A percentile compares a stretch with the other conserved stretches of the same genome.
These are phyloP conservation scores for Alliaria petiolata DNA, from an alignment of 345 rosid genomes.

Conservation along the genomic window DNA sequence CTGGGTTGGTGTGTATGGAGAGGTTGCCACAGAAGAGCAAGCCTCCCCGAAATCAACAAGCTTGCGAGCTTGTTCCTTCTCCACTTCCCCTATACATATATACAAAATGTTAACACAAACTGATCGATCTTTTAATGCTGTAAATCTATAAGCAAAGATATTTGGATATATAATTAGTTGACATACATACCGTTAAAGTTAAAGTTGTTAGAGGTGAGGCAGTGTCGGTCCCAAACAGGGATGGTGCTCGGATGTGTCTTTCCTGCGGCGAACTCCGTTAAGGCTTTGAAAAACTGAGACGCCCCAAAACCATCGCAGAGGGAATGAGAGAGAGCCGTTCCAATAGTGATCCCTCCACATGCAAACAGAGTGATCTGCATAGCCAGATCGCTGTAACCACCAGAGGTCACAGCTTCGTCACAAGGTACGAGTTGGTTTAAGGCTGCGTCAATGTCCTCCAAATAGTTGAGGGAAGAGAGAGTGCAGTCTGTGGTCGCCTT, in stretches of 20 bases:
- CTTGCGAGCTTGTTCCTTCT: constrained; percentile 11
- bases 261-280: constrained; percentile 43
- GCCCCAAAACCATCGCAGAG: constrained; percentile 62
- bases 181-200: not conserved
- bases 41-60: constrained; percentile 19
- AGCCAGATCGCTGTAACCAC: constrained; percentile 18
- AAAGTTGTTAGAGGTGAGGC: constrained; percentile 24
- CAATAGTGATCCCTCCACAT: constrained; percentile 59
- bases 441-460: constrained; percentile 41
- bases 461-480: constrained; percentile 41
- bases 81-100: constrained; percentile 6
- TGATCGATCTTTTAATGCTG: not conserved
- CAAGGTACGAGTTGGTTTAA: constrained; percentile 31
- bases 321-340: constrained; percentile 54
- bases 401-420: constrained; percentile 15
- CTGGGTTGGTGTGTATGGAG: constrained; percentile 38
- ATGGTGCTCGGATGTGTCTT: constrained; percentile 37
- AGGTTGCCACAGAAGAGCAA: constrained; percentile 29
- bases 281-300: constrained; percentile 44
- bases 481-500: constrained; percentile 36
- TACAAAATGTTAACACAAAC: too few relatives aligned
- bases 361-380: constrained; percentile 49
- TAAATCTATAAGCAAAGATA: not conserved
- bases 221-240: constrained; percentile 56
- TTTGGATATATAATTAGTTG: not conserved